These are phyloP conservation scores for Porodaedalea pini DNA, from an alignment of 1,284 basidiomycete genomes.

Conservation along the genomic window DNA sequence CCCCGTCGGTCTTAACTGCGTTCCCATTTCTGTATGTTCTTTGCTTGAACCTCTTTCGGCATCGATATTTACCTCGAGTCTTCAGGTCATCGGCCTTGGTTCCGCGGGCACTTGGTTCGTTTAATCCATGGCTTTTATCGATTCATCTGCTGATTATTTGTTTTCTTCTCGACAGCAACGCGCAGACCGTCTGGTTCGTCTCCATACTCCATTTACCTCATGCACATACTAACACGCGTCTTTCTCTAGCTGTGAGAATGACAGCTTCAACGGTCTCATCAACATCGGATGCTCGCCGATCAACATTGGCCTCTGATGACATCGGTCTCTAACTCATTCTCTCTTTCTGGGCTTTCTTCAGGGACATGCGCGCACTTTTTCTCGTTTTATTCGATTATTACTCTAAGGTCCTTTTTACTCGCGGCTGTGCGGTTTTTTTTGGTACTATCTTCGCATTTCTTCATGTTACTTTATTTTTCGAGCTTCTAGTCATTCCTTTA, in stretches of 20 bases:
- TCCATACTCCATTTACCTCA: background rate
- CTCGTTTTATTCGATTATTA: background rate
- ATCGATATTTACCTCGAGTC: background rate
- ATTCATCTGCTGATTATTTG: background rate
- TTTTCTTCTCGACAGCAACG: conserved; percentile 9
- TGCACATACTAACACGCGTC: background rate
- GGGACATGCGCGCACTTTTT: background rate
- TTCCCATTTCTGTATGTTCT: conserved; percentile 12
- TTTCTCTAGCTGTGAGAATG: conserved; percentile 21
- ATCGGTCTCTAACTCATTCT: background rate
- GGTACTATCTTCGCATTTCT: background rate
- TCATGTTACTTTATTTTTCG: background rate
- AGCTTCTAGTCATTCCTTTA: conserved; percentile 14
- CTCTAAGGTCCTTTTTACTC: background rate
- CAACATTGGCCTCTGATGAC: conserved; percentile 15
- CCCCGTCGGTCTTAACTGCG: conserved; percentile 15
- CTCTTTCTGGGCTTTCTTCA: background rate
- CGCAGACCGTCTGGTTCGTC: conserved; percentile 19
- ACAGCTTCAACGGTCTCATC: conserved; percentile 23
- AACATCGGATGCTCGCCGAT: conserved; percentile 23
- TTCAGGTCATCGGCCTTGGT: conserved; percentile 8
- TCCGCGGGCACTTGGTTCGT: conserved; percentile 13
- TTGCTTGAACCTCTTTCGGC: background rate
- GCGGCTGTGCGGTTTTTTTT: background rate
- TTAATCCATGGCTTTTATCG: background rate